A percentile compares a stretch with the other conserved stretches of the same genome.
phyloP scores from a whole-genome alignment of 1,284 basidiomycete genomes.

The Ustilago shanxiensis region DNA sequence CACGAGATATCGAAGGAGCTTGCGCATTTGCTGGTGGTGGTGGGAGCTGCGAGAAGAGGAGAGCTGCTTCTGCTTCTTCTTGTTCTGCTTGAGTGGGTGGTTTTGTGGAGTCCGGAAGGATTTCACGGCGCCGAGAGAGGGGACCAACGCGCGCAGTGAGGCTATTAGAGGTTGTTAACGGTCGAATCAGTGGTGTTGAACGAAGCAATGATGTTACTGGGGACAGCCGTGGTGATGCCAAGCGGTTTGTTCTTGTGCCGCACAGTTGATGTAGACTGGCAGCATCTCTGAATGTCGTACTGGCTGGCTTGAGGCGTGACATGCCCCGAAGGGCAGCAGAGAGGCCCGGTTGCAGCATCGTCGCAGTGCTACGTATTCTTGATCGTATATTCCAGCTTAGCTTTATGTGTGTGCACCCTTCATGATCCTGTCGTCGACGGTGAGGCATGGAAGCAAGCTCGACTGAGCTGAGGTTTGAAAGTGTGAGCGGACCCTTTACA shows the following conservation, averaged over 20 bases:
- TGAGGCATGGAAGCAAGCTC: background rate
- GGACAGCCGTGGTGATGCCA: background rate
- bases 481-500: background rate
- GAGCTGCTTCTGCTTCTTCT: constrained; percentile 6
- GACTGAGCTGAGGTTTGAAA: background rate
- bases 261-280: background rate
- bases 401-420: background rate
- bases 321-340: constrained; percentile 10
- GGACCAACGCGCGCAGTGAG: background rate
- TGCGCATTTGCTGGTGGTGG: background rate
- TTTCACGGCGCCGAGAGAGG: background rate
- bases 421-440: background rate
- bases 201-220: background rate
- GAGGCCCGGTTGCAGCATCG: constrained; percentile 19
- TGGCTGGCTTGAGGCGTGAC: background rate
- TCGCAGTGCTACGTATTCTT: too few relatives aligned
- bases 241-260: background rate
- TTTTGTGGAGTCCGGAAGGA: background rate
- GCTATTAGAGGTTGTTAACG: background rate
- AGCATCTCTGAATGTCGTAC: background rate
- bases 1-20: constrained; percentile 29
- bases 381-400: too few relatives aligned
- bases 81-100: background rate
- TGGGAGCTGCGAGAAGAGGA: background rate
- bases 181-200: background rate